Evolutionary conservation across 2,329 filamentous ascomycete species (phyloP).

Genomic region (Cadophora luteo-olivacea): DNA sequence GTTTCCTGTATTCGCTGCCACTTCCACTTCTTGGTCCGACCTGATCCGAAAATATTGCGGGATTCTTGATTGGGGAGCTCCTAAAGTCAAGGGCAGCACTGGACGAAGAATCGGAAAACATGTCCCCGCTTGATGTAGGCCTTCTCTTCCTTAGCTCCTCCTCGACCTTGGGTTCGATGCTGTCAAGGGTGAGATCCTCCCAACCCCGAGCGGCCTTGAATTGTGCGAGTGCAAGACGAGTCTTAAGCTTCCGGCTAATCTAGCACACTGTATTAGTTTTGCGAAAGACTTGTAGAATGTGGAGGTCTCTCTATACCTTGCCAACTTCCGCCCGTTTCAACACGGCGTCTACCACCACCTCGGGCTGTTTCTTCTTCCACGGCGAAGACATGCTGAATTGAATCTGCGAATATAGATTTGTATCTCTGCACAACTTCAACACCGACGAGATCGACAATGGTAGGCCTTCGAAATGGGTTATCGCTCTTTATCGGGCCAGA

Average conservation of each 20-base stretch:
- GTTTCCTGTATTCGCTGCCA: slow-evolving; percentile 70
- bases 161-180: slow-evolving; percentile 83
- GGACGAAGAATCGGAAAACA: slow-evolving; percentile 86
- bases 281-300: slow-evolving; percentile 6
- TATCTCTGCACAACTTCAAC: not conserved
- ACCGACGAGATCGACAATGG: slow-evolving; percentile 16
- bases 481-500: slow-evolving; percentile 26
- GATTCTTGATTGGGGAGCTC: slow-evolving; percentile 85
- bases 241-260: slow-evolving; percentile 93
- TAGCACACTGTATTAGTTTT: slow-evolving; percentile 49
- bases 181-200: slow-evolving; percentile 87
- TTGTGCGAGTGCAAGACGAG: slow-evolving; percentile 92
- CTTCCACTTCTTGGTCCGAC: slow-evolving; percentile 63
- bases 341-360: slow-evolving; percentile 71
- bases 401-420: slow-evolving; percentile 9
- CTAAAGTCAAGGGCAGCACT: slow-evolving; percentile 77
- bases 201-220: slow-evolving; percentile 97
- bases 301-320: slow-evolving; percentile 61
- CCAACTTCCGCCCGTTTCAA: slow-evolving; percentile 76
- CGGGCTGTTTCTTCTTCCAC: slow-evolving; percentile 65
- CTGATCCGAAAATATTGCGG: slow-evolving; percentile 81
- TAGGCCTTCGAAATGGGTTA: slow-evolving; percentile 17
- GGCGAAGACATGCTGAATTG: slow-evolving; percentile 60
- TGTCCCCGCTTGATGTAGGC: slow-evolving; percentile 69
- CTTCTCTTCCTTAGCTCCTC: slow-evolving; percentile 74